Evolutionary conservation across 2,329 filamentous ascomycete species (phyloP).

Genomic region (Bipolaris cookei): DNA sequence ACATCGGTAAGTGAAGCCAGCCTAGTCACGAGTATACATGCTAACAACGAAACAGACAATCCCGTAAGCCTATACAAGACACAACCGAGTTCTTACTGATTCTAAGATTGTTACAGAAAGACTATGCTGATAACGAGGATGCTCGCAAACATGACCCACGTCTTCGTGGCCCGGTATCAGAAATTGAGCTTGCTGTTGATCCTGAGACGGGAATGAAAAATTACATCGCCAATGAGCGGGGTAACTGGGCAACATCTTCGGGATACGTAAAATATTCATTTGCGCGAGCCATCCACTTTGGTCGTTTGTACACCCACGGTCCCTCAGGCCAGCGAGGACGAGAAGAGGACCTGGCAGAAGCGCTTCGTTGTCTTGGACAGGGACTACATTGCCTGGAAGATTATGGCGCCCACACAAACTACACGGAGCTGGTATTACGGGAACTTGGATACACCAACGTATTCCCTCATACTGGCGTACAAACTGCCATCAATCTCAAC

Average conservation of each 20-base stretch:
- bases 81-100: not conserved
- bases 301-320: constrained; percentile 55
- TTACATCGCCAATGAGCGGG: constrained; percentile 91
- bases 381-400: constrained; percentile 62
- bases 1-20: constrained; percentile 41
- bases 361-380: constrained; percentile 59
- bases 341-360: constrained; percentile 57
- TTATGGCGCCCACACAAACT: constrained; percentile 63
- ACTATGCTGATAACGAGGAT: constrained; percentile 71
- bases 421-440: constrained; percentile 59
- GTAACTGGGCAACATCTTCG: constrained; percentile 86
- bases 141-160: constrained; percentile 81
- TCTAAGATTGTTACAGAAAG: constrained; percentile 30
- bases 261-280: constrained; percentile 71
- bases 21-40: not conserved
- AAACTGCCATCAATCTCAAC: constrained; percentile 54
- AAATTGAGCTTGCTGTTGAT: constrained; percentile 55
- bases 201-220: constrained; percentile 82
- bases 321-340: constrained; percentile 49
- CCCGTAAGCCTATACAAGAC: constrained; percentile 15
- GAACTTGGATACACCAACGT: constrained; percentile 60
- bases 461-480: constrained; percentile 59
- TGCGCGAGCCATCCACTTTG: constrained; percentile 56
- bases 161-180: constrained; percentile 75
- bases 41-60: constrained; percentile 32